Evolutionary conservation across 345 rosid species (phyloP), one percentile per base, ranked within the genome.

Genomic region (Psidium friedrichsthalianum): DNA sequence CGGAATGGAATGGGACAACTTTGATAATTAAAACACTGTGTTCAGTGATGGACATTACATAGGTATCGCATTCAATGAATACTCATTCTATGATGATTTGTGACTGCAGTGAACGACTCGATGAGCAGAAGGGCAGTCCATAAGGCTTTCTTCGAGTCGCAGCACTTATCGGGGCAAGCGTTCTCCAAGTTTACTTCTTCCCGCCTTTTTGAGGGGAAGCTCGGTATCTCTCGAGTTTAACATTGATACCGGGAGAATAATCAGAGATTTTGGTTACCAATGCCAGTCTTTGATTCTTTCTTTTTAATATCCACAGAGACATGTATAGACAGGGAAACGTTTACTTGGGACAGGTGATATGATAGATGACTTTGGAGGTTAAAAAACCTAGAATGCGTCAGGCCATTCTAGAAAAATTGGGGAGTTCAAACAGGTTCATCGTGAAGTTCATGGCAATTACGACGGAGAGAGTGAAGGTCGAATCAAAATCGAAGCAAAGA

Each of bases 101-200:
- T 69, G 80, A 69, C 40, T 85, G 89, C 97, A 94, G 97, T 92
- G 86, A 93, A 91, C 16, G 94, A 94, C 12, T 91, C 88, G 29
- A 93, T 91, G 96, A 88, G 93, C 82, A 56, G 82, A 29, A 93
- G 94, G 90, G 94, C 97, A 29, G 76, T 94, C 59, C 93, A 93
- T 88, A 94, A 94, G 90, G 97, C 96, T 74, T 78, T 92, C 25
- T 91, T 86, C 21, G 95, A 94, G 88, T 94, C 96, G 87, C 92
- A 58, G 95, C 95, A 15, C 93, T 94, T 3, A 64, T 94, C 1
- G 93, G 92, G 32, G 94, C 91, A 2, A 93, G 94, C 52, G 82
- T 90, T 82, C 91, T 92, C 32, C 96, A 94, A 90, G 92, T 94
- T 76, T 91, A 91, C 91, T 94, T 94, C 55, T 93, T 93, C 21